Evolutionary conservation across 345 rosid species (phyloP).

Genomic region (Gossypium herbaceum): DNA sequence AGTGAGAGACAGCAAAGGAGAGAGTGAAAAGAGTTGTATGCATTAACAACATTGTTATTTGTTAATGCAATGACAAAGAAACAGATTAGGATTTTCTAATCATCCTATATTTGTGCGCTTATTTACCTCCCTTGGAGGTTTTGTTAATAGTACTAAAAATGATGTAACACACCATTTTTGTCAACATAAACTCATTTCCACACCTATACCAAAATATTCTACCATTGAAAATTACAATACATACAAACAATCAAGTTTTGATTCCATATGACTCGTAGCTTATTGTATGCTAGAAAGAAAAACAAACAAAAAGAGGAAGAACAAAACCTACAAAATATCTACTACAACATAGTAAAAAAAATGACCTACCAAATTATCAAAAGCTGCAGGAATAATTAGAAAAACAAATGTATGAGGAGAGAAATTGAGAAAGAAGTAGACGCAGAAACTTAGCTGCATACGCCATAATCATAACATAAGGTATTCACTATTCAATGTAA

Average conservation of each 20-base stretch:
- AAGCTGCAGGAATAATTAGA: background rate
- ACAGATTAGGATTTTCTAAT: background rate
- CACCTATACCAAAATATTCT: background rate
- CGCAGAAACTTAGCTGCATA: background rate
- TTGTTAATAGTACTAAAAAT: background rate
- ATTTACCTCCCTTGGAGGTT: background rate
- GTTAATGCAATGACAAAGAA: background rate
- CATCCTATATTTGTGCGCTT: background rate
- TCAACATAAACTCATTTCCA: background rate
- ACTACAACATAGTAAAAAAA: background rate
- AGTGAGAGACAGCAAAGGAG: background rate
- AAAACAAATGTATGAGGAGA: background rate
- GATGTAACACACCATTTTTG: background rate
- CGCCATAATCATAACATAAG: background rate
- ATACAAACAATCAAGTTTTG: background rate
- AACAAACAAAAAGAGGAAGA: conserved; percentile 5
- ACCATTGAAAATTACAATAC: background rate
- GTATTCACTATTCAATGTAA: background rate
- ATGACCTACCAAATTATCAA: background rate
- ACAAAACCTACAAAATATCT: background rate
- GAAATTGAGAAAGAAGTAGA: background rate
- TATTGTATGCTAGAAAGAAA: too few relatives aligned
- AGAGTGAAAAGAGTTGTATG: background rate
- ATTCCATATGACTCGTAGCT: background rate
- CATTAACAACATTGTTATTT: background rate